These are phyloP conservation scores for Chlamydomonas sphaeroides DNA, from an alignment of 139 green algal genomes.

Conservation along the genomic window DNA sequence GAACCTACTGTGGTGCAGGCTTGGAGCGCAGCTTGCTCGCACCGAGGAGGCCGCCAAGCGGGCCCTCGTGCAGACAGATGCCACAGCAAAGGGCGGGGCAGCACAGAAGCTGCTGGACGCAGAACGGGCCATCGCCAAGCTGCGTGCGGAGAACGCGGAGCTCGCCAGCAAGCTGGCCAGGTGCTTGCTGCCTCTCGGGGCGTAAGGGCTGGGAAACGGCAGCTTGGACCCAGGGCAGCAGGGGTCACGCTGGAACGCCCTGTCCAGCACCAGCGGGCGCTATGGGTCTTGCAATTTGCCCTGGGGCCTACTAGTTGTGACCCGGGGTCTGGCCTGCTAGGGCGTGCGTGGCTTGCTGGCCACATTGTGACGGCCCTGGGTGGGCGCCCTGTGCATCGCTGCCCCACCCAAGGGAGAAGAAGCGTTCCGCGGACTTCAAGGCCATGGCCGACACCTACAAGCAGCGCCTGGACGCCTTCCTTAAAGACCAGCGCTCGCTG, in stretches of 20 bases:
- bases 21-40: slow-evolving; percentile 76
- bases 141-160: slow-evolving; percentile 65
- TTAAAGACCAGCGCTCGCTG: slow-evolving; percentile 66
- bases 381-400: no score
- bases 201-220: no score
- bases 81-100: slow-evolving; percentile 62
- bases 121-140: slow-evolving; percentile 60
- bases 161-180: slow-evolving; percentile 61
- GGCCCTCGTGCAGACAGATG: slow-evolving; percentile 65
- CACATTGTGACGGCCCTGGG: no score
- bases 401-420: slow-evolving; percentile 59
- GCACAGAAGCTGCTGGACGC: slow-evolving; percentile 73
- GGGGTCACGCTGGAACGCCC: no score
- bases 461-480: slow-evolving; percentile 53
- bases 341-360: no score
- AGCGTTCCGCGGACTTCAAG: slow-evolving; percentile 55
- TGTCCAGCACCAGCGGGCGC: no score
- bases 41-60: slow-evolving; percentile 85
- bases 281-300: no score
- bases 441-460: slow-evolving; percentile 57
- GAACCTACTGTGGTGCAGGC: no score
- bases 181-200: no score
- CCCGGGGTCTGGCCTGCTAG: no score
- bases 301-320: no score
- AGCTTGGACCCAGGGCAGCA: no score